Conservation (phyloP, 2,329 filamentous ascomycete genomes). For the Paraphaeosphaeria sporulosa region DNA sequence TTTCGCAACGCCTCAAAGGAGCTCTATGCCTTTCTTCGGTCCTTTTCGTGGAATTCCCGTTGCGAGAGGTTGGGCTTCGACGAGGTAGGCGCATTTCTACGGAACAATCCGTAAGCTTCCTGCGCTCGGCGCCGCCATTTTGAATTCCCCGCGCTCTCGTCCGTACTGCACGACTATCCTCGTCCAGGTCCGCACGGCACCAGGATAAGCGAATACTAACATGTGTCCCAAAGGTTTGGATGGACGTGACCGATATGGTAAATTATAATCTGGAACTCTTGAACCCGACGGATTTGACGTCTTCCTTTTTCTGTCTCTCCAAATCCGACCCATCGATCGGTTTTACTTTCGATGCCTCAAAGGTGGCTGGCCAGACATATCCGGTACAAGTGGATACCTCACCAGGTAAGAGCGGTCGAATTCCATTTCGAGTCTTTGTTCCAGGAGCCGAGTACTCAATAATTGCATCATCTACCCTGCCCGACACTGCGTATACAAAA, state of each 20-base stretch:
- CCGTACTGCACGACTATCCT: neutral
- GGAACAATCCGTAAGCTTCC: slow-evolving; percentile 13
- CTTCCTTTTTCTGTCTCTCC: slow-evolving; percentile 83
- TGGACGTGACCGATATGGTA: slow-evolving; percentile 87
- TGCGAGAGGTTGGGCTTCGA: slow-evolving; percentile 89
- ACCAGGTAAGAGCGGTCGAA: neutral
- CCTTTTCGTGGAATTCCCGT: slow-evolving; percentile 78
- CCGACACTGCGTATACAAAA: neutral
- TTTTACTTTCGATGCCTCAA: slow-evolving; percentile 78
- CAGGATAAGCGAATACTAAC: slow-evolving; percentile 15
- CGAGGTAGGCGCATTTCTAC: slow-evolving; percentile 66
- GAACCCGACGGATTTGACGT: slow-evolving; percentile 67
- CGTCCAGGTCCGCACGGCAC: neutral
- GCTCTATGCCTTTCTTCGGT: slow-evolving; percentile 75
- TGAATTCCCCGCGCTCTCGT: neutral
- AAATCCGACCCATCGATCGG: slow-evolving; percentile 77
- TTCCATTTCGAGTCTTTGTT: neutral
- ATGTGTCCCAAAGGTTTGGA: slow-evolving; percentile 61
- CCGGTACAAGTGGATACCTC: slow-evolving; percentile 48
- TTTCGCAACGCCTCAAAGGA: slow-evolving; percentile 88
- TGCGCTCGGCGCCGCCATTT: slow-evolving; percentile 11
- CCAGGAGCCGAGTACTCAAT: neutral
- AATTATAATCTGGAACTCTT: slow-evolving; percentile 79
- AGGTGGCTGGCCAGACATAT: slow-evolving; percentile 70
- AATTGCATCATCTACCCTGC: neutral